Evolutionary conservation across 768 basidiomycete species (phyloP), one percentile per base, ranked within the genome.

Genomic region (Coprinopsis cinerea): DNA sequence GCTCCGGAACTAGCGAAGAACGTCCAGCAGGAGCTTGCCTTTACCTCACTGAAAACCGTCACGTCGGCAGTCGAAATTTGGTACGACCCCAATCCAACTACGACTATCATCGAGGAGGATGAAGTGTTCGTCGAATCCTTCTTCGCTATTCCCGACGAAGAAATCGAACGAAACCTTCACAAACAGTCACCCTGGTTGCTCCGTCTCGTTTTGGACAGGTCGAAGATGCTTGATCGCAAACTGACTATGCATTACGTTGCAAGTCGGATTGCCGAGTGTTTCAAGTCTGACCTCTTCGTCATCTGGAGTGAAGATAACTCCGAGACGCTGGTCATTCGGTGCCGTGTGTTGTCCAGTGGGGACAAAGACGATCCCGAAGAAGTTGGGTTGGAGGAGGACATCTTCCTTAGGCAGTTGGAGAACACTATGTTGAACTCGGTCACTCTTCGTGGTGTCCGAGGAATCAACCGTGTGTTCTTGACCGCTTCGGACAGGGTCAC

Each of bases 221-320:
- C 89, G 2, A 92, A 95, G 71, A 96, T 99, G 88, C 85, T 98
- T 55, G 95, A 96, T 73, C 85, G 94, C 61, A 94, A 94, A 65
- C 76, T 97, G 57, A 89, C 87, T 10, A 98, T 98, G 91, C 77
- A 85, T 41, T 90, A 92, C 56, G 94, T 98, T 36, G 94, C 93
- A 4, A 84, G 88, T 55, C 84, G 88, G 35, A 98, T 99, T 51
- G 87, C 88, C 17, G 89, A 92, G 65, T 93, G 82, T 56, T 98
- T 98, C 75, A 90, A 92, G 64, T 86, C 90, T 1, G 95, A 97
- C 62, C 73, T 97, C 13, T 97, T 97, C 66, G 92, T 97, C 65
- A 96, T 98, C 57, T 96, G 93, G 88, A 93, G 91, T 55, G 95
- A 97, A 76, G 95, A 97, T 67, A 97, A 96, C 68, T 90, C 95